Evolutionary conservation across 352 stramenopile genomes (phyloP).

Genomic region (Thalassiosira mediterranea): DNA sequence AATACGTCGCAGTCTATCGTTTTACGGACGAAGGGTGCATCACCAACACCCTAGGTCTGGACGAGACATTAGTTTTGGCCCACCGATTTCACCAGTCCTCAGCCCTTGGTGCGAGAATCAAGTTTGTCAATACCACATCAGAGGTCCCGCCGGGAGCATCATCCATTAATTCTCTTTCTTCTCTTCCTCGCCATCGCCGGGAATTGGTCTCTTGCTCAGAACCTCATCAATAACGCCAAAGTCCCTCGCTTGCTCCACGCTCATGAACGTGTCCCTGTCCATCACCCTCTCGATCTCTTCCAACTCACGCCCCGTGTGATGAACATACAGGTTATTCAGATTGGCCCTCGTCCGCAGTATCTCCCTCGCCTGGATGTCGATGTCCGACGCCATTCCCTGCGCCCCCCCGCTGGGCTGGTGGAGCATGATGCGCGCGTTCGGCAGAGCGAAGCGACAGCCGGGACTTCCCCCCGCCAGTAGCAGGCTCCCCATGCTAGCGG

Average conservation of each 20-base stretch:
- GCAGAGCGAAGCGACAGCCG: conserved; percentile 81
- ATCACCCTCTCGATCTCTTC: conserved; percentile 88
- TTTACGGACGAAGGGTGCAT: too few relatives aligned
- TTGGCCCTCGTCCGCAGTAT: conserved; percentile 86
- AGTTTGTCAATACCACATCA: too few relatives aligned
- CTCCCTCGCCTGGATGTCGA: conserved; percentile 88
- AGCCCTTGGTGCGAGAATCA: too few relatives aligned
- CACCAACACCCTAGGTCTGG: too few relatives aligned
- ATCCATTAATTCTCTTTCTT: neutral
- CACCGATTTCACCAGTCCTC: neutral
- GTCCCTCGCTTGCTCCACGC: conserved; percentile 84
- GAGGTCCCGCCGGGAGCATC: too few relatives aligned
- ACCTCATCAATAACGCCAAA: conserved; percentile 89
- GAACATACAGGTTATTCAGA: conserved; percentile 87
- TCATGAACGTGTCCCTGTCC: conserved; percentile 90
- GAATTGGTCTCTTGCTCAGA: conserved; percentile 86
- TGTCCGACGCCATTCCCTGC: conserved; percentile 86
- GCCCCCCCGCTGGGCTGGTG: conserved; percentile 96
- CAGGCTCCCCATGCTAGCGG: conserved; percentile 94
- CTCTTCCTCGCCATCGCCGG: neutral
- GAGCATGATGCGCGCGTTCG: conserved; percentile 91
- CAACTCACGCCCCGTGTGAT: conserved; percentile 85
- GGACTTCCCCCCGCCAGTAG: conserved; percentile 91
- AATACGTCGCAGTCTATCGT: too few relatives aligned
- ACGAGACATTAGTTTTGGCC: too few relatives aligned